These are phyloP conservation scores for Rhodotorula mucilaginosa DNA, from an alignment of 1,284 basidiomycete species.

Conservation along the genomic window DNA sequence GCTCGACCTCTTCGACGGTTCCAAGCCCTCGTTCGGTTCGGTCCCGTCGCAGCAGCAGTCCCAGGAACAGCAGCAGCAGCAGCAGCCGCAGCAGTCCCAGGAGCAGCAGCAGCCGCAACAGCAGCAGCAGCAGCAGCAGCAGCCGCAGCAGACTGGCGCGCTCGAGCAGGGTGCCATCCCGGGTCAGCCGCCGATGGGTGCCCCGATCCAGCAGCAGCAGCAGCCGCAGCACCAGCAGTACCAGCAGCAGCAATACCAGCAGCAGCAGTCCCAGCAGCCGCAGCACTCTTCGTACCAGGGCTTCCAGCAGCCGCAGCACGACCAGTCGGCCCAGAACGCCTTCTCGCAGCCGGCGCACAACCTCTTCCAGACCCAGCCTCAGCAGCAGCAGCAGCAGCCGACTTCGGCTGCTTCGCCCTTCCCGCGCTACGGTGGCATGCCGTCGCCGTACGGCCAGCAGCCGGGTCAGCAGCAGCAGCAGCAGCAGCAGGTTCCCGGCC, in stretches of 20 bases:
- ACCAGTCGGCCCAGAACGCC: conserved; percentile 29
- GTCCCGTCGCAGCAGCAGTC: conserved; percentile 13
- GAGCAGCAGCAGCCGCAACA: conserved; percentile 19
- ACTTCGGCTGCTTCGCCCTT: conserved; percentile 21
- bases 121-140: conserved; percentile 12
- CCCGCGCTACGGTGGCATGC: conserved; percentile 29
- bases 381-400: conserved; percentile 8
- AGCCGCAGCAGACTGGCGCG: conserved; percentile 15
- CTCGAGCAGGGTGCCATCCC: conserved; percentile 2
- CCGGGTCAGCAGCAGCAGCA: conserved; percentile 18
- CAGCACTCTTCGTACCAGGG: conserved; percentile 22
- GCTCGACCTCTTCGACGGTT: conserved; percentile 34
- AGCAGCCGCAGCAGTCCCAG: conserved; percentile 2
- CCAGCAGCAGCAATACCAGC: conserved; percentile 18
- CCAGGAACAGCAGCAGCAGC: conserved; percentile 8
- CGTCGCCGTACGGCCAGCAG: conserved; percentile 35
- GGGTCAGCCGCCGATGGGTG: conserved; percentile 15
- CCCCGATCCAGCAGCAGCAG: conserved; percentile 7
- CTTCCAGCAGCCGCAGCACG: conserved; percentile 17
- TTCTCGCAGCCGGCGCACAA: conserved; percentile 31
- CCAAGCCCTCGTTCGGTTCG: conserved; percentile 30
- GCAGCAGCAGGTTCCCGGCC: conserved; percentile 8
- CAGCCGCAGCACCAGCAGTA: conserved; percentile 12
- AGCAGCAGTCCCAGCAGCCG: conserved; percentile 17
- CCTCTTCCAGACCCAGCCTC: conserved; percentile 22